Conservation (phyloP, 164 flowering plant genomes). For the Stephania yunnanensis region DNA sequence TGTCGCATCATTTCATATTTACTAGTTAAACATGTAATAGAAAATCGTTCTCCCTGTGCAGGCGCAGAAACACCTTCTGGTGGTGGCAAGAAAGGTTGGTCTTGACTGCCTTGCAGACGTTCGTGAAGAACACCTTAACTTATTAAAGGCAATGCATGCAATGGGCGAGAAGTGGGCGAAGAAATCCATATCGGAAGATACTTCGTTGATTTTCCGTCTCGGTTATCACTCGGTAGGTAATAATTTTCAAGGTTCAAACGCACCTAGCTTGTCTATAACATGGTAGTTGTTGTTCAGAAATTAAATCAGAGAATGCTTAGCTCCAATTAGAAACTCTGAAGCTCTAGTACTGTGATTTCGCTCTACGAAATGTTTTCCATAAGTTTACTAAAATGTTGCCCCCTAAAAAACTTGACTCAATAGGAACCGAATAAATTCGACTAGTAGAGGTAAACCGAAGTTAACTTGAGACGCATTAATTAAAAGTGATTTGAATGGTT, state of each 20-base stretch:
- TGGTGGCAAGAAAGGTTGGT: slow-evolving; percentile 61
- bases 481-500: too few species aligned
- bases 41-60: slow-evolving; percentile 22
- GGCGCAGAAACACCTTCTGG: slow-evolving; percentile 72
- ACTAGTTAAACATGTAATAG: background rate
- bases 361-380: background rate
- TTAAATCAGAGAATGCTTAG: background rate
- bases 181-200: slow-evolving; percentile 53
- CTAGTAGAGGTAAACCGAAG: too few species aligned
- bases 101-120: slow-evolving; percentile 73
- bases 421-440: too few species aligned
- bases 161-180: slow-evolving; percentile 68
- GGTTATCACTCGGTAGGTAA: slow-evolving; percentile 85
- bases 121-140: slow-evolving; percentile 45
- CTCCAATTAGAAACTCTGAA: background rate
- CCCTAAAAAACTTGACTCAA: too few species aligned
- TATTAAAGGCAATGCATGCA: slow-evolving; percentile 60
- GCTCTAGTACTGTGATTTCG: background rate
- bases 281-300: too few species aligned
- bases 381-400: too few species aligned
- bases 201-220: slow-evolving; percentile 65
- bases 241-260: background rate
- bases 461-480: too few species aligned
- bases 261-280: too few species aligned
- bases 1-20: background rate